These are phyloP conservation scores for Pseudogymnoascus sp. DNA, from an alignment of 2,329 filamentous ascomycete species.

Conservation along the genomic window DNA sequence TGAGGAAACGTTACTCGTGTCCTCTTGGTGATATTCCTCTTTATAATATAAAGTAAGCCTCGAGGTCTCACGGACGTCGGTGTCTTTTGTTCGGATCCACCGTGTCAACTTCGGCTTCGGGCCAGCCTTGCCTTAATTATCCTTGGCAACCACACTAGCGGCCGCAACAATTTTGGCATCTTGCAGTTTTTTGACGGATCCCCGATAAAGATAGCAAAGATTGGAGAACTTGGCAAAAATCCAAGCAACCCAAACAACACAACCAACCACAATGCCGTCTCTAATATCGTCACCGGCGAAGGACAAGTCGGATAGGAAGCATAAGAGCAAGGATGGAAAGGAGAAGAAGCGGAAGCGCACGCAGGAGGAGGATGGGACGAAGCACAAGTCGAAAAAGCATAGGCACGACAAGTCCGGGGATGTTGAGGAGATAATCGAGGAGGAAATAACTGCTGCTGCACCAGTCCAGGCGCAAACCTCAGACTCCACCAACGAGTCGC, in stretches of 20 bases:
- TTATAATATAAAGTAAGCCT: background rate
- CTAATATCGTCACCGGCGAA: slow-evolving; percentile 11
- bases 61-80: background rate
- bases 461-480: background rate
- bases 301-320: slow-evolving; percentile 27
- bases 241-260: slow-evolving; percentile 1
- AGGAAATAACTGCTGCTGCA: slow-evolving; percentile 10
- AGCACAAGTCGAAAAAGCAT: slow-evolving; percentile 38
- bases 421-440: slow-evolving; percentile 25
- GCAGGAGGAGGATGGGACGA: slow-evolving; percentile 34
- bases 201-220: slow-evolving; percentile 7
- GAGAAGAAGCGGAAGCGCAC: slow-evolving; percentile 36
- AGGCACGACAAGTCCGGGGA: slow-evolving; percentile 36
- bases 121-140: slow-evolving; percentile 19
- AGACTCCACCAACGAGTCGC: slow-evolving; percentile 39
- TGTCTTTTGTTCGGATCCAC: slow-evolving; percentile 1
- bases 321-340: slow-evolving; percentile 29
- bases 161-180: slow-evolving; percentile 16
- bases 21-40: background rate
- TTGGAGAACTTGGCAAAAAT: background rate
- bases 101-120: background rate
- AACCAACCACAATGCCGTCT: slow-evolving; percentile 13
- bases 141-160: slow-evolving; percentile 16
- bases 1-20: background rate
- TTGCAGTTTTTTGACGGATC: slow-evolving; percentile 3